A percentile compares a stretch with the other conserved stretches of the same genome.
phyloP scores from a whole-genome alignment of 257 asterid species.

The Jaltomata sinuosa region DNA sequence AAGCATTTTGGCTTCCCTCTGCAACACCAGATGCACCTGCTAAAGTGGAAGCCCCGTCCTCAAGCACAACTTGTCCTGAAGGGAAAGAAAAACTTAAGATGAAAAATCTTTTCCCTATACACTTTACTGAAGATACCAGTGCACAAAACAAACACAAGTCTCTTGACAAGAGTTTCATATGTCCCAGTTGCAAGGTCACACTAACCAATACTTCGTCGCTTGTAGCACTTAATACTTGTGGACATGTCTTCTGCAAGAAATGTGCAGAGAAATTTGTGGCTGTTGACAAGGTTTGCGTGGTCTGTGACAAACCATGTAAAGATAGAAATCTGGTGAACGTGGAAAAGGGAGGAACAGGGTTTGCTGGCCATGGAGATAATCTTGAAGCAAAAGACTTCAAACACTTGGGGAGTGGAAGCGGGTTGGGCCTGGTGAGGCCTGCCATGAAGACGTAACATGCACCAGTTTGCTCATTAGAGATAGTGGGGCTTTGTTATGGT shows the following conservation, averaged over 20 bases:
- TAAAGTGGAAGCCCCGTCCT: conserved; percentile 65
- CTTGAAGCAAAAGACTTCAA: conserved; percentile 91
- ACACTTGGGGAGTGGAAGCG: conserved; percentile 92
- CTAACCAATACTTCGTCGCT: conserved; percentile 67
- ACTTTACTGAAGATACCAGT: conserved; percentile 54
- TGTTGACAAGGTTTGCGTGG: conserved; percentile 79
- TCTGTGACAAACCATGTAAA: conserved; percentile 78
- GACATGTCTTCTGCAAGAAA: conserved; percentile 93
- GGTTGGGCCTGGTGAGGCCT: conserved; percentile 88
- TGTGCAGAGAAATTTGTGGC: conserved; percentile 75
- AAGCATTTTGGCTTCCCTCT: conserved; percentile 96
- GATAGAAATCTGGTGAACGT: conserved; percentile 56
- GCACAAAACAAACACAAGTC: conserved; percentile 42
- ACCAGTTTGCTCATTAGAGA: background rate
- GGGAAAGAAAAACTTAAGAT: conserved; percentile 82
- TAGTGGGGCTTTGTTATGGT: background rate
- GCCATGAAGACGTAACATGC: conserved; percentile 58
- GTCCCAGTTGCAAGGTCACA: conserved; percentile 94
- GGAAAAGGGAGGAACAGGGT: conserved; percentile 95
- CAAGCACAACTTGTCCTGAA: conserved; percentile 73
- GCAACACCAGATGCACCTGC: conserved; percentile 91
- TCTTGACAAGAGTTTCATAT: conserved; percentile 57
- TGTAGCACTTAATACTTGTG: conserved; percentile 74
- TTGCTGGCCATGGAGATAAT: conserved; percentile 86
- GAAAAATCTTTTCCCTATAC: conserved; percentile 59